Evolutionary conservation across 2,329 filamentous ascomycete genomes (phyloP), one percentile per base, ranked within the genome.

Genomic region (Xylariaceae sp.): DNA sequence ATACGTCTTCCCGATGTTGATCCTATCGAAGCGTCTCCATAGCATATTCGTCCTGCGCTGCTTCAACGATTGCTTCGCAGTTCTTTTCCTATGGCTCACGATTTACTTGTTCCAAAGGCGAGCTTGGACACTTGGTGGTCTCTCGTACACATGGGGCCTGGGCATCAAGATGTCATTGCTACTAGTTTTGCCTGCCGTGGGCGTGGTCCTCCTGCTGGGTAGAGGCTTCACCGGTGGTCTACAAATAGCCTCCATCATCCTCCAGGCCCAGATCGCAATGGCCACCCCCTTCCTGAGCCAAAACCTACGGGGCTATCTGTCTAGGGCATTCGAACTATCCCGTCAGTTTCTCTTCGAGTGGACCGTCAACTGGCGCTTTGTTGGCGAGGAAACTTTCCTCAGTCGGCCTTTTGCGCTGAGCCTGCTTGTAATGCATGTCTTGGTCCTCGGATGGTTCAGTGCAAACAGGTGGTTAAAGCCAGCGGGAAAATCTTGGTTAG

Each of bases 321-420:
- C 82, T 44, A 80, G 88, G 59, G 91, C 94, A 0, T 99, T 99
- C 68, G 91, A 99, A 73, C 80, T 99, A 54, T 91, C 88, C 44
- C 81, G 94, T 51, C 84, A 89, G 63, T 99, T 99, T 73, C 79
- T 96, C 64, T 97, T 92, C 77, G 91, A 92, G 72, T 99, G 94
- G 94, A 99, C 94, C 0, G 94, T 99, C 62, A 99, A 99, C 71
- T 99, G 94, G 94, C 85, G 92, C 50, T 97, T 97, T 69, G 73
- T 96, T n/a, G 86, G 88, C 15, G 91, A 96, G 71, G 81, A 88
- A 6, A 71, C 75, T 0, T 99, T 99, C 65, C 79, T 95, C 44
- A 80, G 78, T 61, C 80, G 75, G 55, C 68, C 74, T 1, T 95
- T 96, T 67, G 83, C 90, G 22, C 63, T 86, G 16, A 70, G 73